Evolutionary conservation across 208 protist genomes (phyloP).

Genomic region (Histomonas meleagridis): DNA sequence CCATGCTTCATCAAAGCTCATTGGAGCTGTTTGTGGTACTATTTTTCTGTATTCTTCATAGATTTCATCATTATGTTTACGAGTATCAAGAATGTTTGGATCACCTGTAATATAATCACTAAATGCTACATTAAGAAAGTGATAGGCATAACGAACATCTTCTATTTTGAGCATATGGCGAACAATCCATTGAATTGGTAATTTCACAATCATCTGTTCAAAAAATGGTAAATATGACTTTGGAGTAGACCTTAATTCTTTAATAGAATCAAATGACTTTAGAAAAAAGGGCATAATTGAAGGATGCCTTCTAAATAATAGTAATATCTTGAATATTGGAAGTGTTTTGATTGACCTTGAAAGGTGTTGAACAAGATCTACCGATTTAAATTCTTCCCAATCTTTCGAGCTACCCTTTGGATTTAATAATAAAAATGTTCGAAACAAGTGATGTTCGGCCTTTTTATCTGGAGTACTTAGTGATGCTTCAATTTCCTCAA

Average conservation of each 20-base stretch:
- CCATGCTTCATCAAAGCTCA: background rate
- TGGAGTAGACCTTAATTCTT: background rate
- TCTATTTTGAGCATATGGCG: background rate
- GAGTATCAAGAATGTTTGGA: background rate
- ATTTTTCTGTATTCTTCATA: background rate
- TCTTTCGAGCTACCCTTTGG: background rate
- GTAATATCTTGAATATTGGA: background rate
- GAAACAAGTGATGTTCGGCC: background rate
- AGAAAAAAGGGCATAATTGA: background rate
- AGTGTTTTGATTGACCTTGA: background rate
- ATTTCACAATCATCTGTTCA: background rate
- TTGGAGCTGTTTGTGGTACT: background rate
- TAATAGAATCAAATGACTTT: background rate
- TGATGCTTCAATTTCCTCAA: background rate
- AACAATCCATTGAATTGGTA: slow-evolving; percentile 30
- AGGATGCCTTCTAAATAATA: background rate
- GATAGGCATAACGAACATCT: slow-evolving; percentile 29
- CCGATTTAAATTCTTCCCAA: background rate
- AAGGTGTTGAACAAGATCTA: background rate
- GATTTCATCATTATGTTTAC: background rate
- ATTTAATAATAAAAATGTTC: background rate
- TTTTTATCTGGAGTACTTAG: background rate
- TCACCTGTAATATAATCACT: background rate
- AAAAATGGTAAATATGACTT: background rate
- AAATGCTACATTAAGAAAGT: background rate